Base-by-base conservation (phyloP, 2,329 filamentous ascomycete genomes). In the Diaporthe longicolla region DNA sequence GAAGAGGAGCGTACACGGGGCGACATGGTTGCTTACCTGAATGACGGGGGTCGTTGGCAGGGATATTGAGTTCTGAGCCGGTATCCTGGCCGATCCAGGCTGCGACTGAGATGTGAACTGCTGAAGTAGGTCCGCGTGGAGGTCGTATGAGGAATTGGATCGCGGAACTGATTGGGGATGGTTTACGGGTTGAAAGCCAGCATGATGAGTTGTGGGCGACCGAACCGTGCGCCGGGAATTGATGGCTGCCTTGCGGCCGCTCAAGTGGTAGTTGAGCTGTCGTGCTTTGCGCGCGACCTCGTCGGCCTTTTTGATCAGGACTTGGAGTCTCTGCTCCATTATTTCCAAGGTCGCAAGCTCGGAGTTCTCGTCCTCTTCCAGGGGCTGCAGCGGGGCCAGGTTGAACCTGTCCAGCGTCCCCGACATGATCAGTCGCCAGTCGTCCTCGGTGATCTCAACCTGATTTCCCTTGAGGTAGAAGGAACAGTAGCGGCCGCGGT, bases 401-500 rank as follows among this genome's bases (percentile, higher is more conserved):
- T 79, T 79, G 73, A 89, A 87, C 80, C 94, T 92, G 82, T 97
- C 94, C 15, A 95, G 90, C 77, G 94, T 93, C 37, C 95, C 94
- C 52, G 93, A 95, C 71, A 92, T 91, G 77, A 97, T 95, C 77
- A 97, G 85, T 55, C 95, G 89, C 87, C 93, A 97, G 81, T 98
- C 95, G 81, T 97, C 94, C 82, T 97, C 94, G 24, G 91, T 92
- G 75, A 98, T 96, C 84, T 97, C 94, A 11, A 97, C 93, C 63
- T 93, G 90, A 77, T 92, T 89, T 75, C 95, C 93, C 80, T 95
- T 95, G 76, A 94, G 92, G 79, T 92, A 91, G 82, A 97, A 97
- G 76, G 94, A 93, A 80, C 95, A 97, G 70, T 93, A 91, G 61
- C 93, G 89, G 70, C 89, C 85, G 26, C 93, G 93, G 77, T 94